Evolutionary conservation across 169 alveolate species (phyloP).

Genomic region (Plasmodium sp.): DNA sequence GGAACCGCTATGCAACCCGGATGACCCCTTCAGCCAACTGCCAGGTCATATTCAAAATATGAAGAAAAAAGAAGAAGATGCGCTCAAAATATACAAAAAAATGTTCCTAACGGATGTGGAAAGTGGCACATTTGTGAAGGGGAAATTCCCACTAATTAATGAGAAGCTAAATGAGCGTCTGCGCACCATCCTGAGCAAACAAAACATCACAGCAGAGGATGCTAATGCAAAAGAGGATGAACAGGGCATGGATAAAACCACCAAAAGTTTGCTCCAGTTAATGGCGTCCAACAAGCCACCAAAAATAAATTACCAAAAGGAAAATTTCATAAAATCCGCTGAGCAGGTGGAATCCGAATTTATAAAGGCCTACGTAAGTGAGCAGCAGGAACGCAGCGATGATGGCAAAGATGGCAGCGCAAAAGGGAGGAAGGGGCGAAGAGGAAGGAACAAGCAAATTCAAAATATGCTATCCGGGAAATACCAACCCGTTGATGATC

Average conservation of each 20-base stretch:
- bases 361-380: slow-evolving; percentile 47
- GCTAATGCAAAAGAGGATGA: neutral
- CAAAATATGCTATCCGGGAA: slow-evolving; percentile 33
- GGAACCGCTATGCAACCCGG: neutral
- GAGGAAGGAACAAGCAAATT: slow-evolving; percentile 26
- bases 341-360: slow-evolving; percentile 73
- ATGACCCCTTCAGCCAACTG: neutral
- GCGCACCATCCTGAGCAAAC: neutral
- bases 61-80: slow-evolving; percentile 49
- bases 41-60: neutral
- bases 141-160: slow-evolving; percentile 1
- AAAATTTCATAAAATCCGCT: slow-evolving; percentile 73
- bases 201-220: neutral
- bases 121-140: neutral
- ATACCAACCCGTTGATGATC: slow-evolving; percentile 23
- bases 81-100: slow-evolving; percentile 48
- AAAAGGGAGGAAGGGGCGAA: slow-evolving; percentile 3
- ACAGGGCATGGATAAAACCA: neutral
- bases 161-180: slow-evolving; percentile 21
- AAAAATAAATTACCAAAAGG: slow-evolving; percentile 57
- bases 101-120: slow-evolving; percentile 24
- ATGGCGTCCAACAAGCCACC: slow-evolving; percentile 60
- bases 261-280: slow-evolving; percentile 45
- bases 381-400: slow-evolving; percentile 24
- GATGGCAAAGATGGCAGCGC: slow-evolving; percentile 32